Evolutionary conservation across 345 rosid species (phyloP).

Genomic region (Salix udensis): DNA sequence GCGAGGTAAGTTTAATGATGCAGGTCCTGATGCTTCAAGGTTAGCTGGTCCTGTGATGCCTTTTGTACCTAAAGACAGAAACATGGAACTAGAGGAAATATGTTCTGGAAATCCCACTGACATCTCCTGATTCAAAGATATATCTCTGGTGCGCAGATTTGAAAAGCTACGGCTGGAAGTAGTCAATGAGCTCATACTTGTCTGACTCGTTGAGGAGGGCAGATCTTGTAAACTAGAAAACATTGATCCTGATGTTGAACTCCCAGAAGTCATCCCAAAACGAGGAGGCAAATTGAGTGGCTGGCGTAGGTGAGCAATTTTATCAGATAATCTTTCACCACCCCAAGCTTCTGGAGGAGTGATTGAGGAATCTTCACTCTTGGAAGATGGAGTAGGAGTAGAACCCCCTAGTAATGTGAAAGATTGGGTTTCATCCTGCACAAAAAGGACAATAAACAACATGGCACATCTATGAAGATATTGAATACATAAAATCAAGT

Average conservation of each 20-base stretch:
- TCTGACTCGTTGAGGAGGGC: slow-evolving; percentile 49
- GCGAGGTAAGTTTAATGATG: slow-evolving; percentile 52
- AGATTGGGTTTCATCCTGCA: slow-evolving; percentile 62
- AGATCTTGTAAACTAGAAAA: slow-evolving; percentile 66
- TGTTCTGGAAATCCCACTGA: slow-evolving; percentile 52
- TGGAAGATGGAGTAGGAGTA: slow-evolving; percentile 61
- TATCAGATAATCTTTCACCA: slow-evolving; percentile 80
- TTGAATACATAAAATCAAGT: neutral
- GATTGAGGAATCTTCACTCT: slow-evolving; percentile 66
- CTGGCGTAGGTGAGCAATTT: slow-evolving; percentile 48
- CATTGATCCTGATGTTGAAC: slow-evolving; percentile 56
- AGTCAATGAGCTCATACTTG: slow-evolving; percentile 39
- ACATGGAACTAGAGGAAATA: slow-evolving; percentile 49
- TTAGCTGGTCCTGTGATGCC: slow-evolving; percentile 41
- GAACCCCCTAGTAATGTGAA: slow-evolving; percentile 40
- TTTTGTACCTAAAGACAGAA: slow-evolving; percentile 41
- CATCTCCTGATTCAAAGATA: slow-evolving; percentile 44
- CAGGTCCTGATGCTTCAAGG: slow-evolving; percentile 49
- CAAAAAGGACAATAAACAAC: slow-evolving; percentile 3
- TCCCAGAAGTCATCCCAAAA: slow-evolving; percentile 48
- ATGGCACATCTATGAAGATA: neutral
- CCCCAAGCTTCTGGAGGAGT: slow-evolving; percentile 99
- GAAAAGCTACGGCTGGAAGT: slow-evolving; percentile 37
- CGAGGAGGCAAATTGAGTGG: slow-evolving; percentile 55
- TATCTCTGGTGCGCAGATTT: slow-evolving; percentile 50